Evolutionary conservation across 1,139 yeast genomes (phyloP).

Genomic region (Entelexis paramagnoliae): DNA sequence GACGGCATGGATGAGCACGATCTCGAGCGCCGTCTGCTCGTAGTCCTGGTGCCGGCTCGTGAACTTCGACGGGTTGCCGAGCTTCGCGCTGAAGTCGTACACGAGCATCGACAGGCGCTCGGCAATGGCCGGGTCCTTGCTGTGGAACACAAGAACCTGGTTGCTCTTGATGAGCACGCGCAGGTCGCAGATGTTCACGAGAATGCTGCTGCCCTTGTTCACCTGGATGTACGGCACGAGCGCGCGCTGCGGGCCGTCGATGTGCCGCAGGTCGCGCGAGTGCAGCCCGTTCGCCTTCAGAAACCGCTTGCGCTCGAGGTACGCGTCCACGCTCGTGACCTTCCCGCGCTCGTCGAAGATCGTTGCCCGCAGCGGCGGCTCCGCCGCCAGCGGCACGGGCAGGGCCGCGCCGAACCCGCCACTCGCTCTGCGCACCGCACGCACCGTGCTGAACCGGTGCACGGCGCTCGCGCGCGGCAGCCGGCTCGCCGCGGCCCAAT

Average conservation of each 20-base stretch:
- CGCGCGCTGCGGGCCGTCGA: constrained; percentile 52
- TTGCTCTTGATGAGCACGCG: constrained; percentile 74
- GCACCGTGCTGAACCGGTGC: neutral
- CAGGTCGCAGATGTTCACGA: constrained; percentile 69
- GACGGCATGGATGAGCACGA: constrained; percentile 71
- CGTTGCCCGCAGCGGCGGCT: constrained; percentile 46
- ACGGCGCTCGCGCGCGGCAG: neutral
- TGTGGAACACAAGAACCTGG: constrained; percentile 67
- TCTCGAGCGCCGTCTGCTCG: constrained; percentile 81
- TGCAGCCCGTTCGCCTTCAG: constrained; percentile 59
- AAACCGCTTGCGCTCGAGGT: constrained; percentile 61
- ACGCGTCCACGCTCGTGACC: constrained; percentile 58
- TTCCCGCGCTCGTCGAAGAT: constrained; percentile 64
- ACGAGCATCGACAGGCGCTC: constrained; percentile 44
- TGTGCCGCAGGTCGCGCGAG: constrained; percentile 72
- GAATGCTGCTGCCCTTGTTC: constrained; percentile 57
- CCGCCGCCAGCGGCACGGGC: constrained; percentile 4
- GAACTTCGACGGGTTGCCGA: constrained; percentile 34
- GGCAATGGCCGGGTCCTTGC: constrained; percentile 22
- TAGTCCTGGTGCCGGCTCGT: constrained; percentile 34
- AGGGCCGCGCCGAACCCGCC: neutral
- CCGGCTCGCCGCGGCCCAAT: neutral
- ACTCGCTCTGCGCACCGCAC: neutral
- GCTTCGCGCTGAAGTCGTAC: constrained; percentile 70
- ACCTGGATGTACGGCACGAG: constrained; percentile 79